Percentiles rank a stretch among this genome's conserved stretches.
These are phyloP conservation scores for Stemphylium vesicarium DNA, from an alignment of 2,329 filamentous ascomycete genomes.

Conservation along the genomic window DNA sequence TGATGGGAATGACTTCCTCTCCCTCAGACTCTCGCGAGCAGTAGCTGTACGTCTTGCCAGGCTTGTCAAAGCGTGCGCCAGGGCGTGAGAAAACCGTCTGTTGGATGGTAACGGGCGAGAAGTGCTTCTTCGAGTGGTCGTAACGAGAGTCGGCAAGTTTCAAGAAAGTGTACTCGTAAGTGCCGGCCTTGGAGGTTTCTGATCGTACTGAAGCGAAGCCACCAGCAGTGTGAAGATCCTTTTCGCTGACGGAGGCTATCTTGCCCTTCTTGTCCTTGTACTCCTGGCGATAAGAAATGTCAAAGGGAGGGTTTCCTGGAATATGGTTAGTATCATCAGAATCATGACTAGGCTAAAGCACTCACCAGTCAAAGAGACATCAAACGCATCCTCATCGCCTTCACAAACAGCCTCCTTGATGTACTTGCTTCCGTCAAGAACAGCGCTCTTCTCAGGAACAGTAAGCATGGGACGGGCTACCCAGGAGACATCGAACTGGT, in stretches of 20 bases:
- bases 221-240: slow-evolving; percentile 77
- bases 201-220: slow-evolving; percentile 79
- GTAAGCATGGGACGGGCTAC: slow-evolving; percentile 78
- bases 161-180: slow-evolving; percentile 85
- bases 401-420: slow-evolving; percentile 87
- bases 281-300: slow-evolving; percentile 79
- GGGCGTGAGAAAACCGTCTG: slow-evolving; percentile 88
- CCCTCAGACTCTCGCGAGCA: slow-evolving; percentile 83
- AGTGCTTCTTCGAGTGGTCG: slow-evolving; percentile 70
- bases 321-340: slow-evolving; percentile 27
- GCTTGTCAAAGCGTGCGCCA: slow-evolving; percentile 79
- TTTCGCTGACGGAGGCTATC: slow-evolving; percentile 64
- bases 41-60: slow-evolving; percentile 93
- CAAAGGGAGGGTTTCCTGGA: slow-evolving; percentile 77
- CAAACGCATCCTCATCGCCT: slow-evolving; percentile 88
- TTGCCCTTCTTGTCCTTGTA: slow-evolving; percentile 71
- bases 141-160: slow-evolving; percentile 87
- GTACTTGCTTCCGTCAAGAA: slow-evolving; percentile 61
- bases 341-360: slow-evolving; percentile 4
- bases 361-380: slow-evolving; percentile 78
- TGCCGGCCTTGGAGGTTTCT: slow-evolving; percentile 82
- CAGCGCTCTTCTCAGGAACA: slow-evolving; percentile 68
- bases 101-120: slow-evolving; percentile 71
- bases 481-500: slow-evolving; percentile 82
- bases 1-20: slow-evolving; percentile 88